These are phyloP conservation scores for Pisolithus marmoratus DNA, from an alignment of 768 basidiomycete species.

Conservation along the genomic window DNA sequence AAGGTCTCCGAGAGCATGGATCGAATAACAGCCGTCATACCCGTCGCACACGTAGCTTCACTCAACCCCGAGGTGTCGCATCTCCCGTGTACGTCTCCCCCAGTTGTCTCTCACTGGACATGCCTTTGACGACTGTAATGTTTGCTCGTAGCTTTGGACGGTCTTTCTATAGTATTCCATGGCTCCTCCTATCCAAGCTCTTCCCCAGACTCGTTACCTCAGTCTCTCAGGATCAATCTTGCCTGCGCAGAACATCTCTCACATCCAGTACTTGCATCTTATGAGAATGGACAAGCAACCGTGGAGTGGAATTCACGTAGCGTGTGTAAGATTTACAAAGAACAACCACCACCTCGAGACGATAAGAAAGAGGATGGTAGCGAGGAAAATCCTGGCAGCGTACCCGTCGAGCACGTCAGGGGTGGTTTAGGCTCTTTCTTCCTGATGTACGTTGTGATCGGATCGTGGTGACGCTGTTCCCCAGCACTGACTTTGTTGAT, in stretches of 20 bases:
- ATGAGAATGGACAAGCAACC: constrained; percentile 48
- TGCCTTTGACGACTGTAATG: constrained; percentile 3
- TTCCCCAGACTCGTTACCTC: constrained; percentile 37
- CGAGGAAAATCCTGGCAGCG: constrained; percentile 14
- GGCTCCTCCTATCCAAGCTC: constrained; percentile 59
- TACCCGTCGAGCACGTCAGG: constrained; percentile 42
- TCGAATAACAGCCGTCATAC: constrained; percentile 68
- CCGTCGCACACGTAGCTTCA: constrained; percentile 46
- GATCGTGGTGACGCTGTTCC: not conserved
- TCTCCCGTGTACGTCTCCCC: constrained; percentile 34
- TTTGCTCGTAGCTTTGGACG: constrained; percentile 43
- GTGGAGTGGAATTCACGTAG: constrained; percentile 60
- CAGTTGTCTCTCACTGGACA: not conserved
- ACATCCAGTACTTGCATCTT: constrained; percentile 51
- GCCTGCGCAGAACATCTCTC: constrained; percentile 44
- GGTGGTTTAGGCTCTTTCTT: constrained; percentile 89
- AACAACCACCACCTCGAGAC: constrained; percentile 18
- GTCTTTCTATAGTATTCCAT: constrained; percentile 49
- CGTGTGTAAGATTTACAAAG: constrained; percentile 43
- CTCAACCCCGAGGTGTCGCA: constrained; percentile 22
- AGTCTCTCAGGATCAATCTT: constrained; percentile 57
- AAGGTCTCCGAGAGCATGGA: constrained; percentile 46
- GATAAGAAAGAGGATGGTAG: constrained; percentile 18
- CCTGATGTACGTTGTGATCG: constrained; percentile 54
- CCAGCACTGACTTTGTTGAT: constrained; percentile 19